phyloP scores from a whole-genome alignment of 1,139 yeast genomes.

The Suhomyces panamericanus region DNA sequence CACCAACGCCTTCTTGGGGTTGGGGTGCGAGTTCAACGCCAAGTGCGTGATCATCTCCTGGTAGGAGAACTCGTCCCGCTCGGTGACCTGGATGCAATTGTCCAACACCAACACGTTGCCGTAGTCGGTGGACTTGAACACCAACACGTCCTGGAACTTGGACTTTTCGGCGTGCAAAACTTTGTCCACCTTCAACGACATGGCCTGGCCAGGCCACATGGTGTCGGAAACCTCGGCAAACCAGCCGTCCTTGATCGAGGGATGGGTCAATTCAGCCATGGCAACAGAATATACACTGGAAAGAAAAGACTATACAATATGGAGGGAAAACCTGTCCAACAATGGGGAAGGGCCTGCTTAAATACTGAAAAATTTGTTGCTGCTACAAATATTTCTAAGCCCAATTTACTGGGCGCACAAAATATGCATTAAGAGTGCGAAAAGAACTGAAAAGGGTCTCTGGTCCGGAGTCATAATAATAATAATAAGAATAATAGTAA shows the following conservation, averaged over 20 bases:
- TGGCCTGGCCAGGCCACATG: conserved; percentile 96
- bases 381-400: background rate
- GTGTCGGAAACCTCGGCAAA: conserved; percentile 84
- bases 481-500: too few relatives aligned
- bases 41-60: conserved; percentile 95
- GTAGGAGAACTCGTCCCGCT: conserved; percentile 91
- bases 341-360: background rate
- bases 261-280: conserved; percentile 57
- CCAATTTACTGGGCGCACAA: background rate
- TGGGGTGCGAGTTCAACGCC: conserved; percentile 85
- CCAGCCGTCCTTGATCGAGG: conserved; percentile 82
- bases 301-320: background rate
- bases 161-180: conserved; percentile 79
- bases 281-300: background rate
- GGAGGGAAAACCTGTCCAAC: background rate
- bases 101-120: conserved; percentile 92
- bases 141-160: conserved; percentile 75
- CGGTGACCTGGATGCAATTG: conserved; percentile 90
- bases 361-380: background rate
- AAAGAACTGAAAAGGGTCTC: background rate
- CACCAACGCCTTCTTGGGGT: conserved; percentile 85
- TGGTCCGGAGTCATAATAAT: background rate
- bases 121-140: conserved; percentile 82
- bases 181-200: conserved; percentile 80
- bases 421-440: background rate